A percentile compares a stretch with the other conserved stretches of the same genome.
These are phyloP conservation scores for Rhizoclosmatium globosum DNA, from an alignment of 192 early-diverging fungal species.

Conservation along the genomic window DNA sequence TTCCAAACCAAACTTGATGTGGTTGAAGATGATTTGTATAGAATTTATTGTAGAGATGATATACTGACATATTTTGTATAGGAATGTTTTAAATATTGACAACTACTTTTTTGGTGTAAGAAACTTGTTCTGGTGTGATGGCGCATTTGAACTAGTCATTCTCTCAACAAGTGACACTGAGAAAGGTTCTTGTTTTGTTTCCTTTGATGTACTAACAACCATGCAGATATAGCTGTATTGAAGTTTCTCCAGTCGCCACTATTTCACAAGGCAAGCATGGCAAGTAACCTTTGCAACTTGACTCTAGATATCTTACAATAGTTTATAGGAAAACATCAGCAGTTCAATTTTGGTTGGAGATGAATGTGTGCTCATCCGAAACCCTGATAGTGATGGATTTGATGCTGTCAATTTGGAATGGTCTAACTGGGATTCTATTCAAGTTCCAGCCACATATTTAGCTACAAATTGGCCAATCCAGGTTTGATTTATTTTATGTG, in stretches of 20 bases:
- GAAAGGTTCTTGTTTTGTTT: constrained; percentile 26
- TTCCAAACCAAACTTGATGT: constrained; percentile 66
- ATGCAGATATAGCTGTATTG: constrained; percentile 58
- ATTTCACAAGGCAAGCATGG: too few species aligned
- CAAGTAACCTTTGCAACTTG: too few species aligned
- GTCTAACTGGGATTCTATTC: constrained; percentile 67
- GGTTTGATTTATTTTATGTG: constrained; percentile 48
- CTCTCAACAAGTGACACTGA: constrained; percentile 50
- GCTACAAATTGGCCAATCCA: constrained; percentile 84
- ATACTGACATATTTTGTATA: neutral
- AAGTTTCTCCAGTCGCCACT: constrained; percentile 67
- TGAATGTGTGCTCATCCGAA: constrained; percentile 73
- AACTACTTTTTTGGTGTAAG: constrained; percentile 14
- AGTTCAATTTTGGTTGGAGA: constrained; percentile 74
- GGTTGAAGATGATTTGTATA: constrained; percentile 20
- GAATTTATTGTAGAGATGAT: constrained; percentile 6
- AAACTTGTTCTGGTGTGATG: constrained; percentile 65
- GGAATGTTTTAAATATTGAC: neutral
- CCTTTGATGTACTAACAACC: too few species aligned
- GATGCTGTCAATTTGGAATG: constrained; percentile 73
- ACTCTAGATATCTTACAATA: too few species aligned
- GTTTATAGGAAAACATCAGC: too few species aligned
- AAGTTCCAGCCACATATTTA: constrained; percentile 79
- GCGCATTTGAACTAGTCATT: constrained; percentile 73
- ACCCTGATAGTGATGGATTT: constrained; percentile 68